Evolutionary conservation across 306 rosid genomes (phyloP).

Genomic region (Rosa rugosa): DNA sequence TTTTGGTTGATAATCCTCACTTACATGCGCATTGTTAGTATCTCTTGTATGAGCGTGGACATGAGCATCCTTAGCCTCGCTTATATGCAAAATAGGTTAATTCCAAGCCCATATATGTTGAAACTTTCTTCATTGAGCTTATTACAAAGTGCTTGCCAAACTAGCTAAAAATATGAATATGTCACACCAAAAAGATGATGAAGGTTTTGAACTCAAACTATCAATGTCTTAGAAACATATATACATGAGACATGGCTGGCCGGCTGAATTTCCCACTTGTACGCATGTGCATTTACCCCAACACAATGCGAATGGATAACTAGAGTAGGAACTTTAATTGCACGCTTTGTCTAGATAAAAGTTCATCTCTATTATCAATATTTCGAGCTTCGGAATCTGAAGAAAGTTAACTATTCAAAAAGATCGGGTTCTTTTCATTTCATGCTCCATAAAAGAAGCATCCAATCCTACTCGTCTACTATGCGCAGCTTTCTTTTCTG

Average conservation of each 20-base stretch:
- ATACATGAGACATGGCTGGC: neutral
- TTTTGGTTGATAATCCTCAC: too few relatives aligned
- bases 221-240: neutral
- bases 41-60: too few relatives aligned
- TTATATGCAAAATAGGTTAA: too few relatives aligned
- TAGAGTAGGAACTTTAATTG: neutral
- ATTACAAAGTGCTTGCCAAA: neutral
- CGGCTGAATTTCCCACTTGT: neutral
- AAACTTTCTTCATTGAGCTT: neutral
- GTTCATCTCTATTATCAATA: neutral
- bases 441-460: conserved; percentile 7
- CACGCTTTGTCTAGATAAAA: conserved; percentile 6
- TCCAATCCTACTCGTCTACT: conserved; percentile 53
- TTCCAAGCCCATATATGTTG: neutral
- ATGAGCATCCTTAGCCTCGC: too few relatives aligned
- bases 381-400: neutral
- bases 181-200: neutral
- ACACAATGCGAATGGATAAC: conserved; percentile 4
- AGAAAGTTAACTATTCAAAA: neutral
- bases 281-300: conserved; percentile 1
- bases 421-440: neutral
- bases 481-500: conserved; percentile 73
- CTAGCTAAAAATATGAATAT: neutral
- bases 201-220: neutral
- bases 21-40: too few relatives aligned